Conservation (phyloP, 78 protist species). For the Protostelium mycophagum region DNA sequence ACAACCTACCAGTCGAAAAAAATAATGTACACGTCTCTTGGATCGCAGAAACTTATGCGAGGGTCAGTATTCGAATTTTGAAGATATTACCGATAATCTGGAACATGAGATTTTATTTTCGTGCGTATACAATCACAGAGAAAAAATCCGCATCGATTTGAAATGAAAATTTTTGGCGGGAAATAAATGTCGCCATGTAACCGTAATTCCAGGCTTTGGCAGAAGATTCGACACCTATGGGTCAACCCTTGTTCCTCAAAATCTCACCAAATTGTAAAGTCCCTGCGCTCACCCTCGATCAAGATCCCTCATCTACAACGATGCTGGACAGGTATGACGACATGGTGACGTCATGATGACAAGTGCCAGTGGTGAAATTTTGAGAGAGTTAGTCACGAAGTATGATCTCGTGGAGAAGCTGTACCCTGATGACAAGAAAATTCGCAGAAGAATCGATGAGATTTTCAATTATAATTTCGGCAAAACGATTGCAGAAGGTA, state of each 20-base stretch:
- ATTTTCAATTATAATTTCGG: not conserved
- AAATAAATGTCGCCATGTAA: too few relatives aligned
- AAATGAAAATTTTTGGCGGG: too few relatives aligned
- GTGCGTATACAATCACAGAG: too few relatives aligned
- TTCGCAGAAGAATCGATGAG: not conserved
- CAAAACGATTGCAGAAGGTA: not conserved
- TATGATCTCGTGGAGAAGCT: not conserved
- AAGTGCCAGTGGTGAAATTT: not conserved
- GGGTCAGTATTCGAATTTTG: too few relatives aligned
- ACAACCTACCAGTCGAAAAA: not conserved
- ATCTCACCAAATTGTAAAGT: not conserved
- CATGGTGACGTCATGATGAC: not conserved
- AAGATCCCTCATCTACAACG: not conserved
- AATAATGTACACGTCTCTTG: not conserved
- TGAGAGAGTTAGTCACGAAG: not conserved
- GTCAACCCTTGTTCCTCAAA: not conserved
- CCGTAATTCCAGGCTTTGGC: too few relatives aligned
- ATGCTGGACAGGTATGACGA: not conserved
- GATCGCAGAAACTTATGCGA: not conserved
- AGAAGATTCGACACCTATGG: not conserved
- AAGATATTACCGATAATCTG: not conserved
- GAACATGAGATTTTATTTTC: not conserved
- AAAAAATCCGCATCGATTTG: too few relatives aligned
- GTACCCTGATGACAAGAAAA: not conserved
- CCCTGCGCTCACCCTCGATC: not conserved